Conservation (phyloP, 2,329 filamentous ascomycete species). For the Pseudonectria foliicola region DNA sequence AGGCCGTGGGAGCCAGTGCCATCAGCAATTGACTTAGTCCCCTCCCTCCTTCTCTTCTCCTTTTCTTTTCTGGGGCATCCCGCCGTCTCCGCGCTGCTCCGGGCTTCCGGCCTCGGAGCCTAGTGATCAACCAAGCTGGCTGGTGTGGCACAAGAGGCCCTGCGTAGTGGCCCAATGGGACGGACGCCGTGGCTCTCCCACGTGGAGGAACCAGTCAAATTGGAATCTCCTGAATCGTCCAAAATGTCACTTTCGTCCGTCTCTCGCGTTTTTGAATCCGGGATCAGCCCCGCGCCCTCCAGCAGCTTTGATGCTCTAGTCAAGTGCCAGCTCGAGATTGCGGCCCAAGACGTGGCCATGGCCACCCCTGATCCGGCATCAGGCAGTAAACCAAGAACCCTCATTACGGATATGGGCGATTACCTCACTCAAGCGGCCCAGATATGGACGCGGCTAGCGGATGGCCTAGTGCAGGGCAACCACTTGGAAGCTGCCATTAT, state of each 20-base stretch:
- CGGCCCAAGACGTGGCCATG: slow-evolving; percentile 17
- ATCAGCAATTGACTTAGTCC: too few relatives aligned
- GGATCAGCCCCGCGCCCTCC: slow-evolving; percentile 15
- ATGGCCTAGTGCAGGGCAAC: slow-evolving; percentile 25
- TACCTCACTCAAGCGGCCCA: slow-evolving; percentile 28
- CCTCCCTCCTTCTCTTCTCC: not conserved
- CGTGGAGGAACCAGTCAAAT: slow-evolving; percentile 6
- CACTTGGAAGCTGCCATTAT: slow-evolving; percentile 24
- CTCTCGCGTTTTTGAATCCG: slow-evolving; percentile 23
- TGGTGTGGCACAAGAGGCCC: slow-evolving; percentile 20
- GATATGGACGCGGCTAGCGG: slow-evolving; percentile 27
- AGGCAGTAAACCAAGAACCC: slow-evolving; percentile 14
- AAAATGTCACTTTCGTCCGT: slow-evolving; percentile 22
- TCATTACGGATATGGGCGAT: slow-evolving; percentile 29
- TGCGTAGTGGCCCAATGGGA: slow-evolving; percentile 17
- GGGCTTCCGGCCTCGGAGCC: slow-evolving; percentile 14
- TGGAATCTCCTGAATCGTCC: slow-evolving; percentile 4
- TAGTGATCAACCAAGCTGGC: slow-evolving; percentile 13
- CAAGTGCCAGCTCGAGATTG: slow-evolving; percentile 20
- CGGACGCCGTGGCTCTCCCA: slow-evolving; percentile 9
- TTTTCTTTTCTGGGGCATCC: slow-evolving; percentile 11
- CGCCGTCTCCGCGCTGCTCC: slow-evolving; percentile 15
- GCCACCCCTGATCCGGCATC: slow-evolving; percentile 5
- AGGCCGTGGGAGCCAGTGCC: too few relatives aligned
- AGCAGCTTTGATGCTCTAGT: slow-evolving; percentile 22